A percentile compares a stretch with the other conserved stretches of the same genome.
phyloP scores from a whole-genome alignment of 768 basidiomycete species.

The Tubosaeta sp. region DNA sequence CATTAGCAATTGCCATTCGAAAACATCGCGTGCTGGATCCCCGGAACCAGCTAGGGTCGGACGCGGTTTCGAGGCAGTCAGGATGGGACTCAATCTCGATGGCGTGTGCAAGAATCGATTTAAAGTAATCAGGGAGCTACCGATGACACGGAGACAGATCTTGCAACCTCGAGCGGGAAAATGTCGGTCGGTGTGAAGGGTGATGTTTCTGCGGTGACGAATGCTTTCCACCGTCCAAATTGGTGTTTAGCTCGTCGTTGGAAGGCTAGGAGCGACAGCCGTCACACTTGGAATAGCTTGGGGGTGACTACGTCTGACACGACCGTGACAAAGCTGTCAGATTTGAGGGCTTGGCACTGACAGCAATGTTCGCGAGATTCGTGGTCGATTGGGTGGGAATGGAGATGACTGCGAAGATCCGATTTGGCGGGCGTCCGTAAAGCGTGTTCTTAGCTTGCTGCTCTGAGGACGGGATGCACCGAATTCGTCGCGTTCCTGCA shows the following conservation, averaged over 20 bases:
- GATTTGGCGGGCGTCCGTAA: conserved; percentile 74
- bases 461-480: conserved; percentile 65
- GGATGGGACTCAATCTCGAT: conserved; percentile 33
- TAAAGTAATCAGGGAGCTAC: conserved; percentile 41
- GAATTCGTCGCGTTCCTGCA: conserved; percentile 64
- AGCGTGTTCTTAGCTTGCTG: conserved; percentile 68
- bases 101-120: conserved; percentile 52
- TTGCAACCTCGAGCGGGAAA: conserved; percentile 56
- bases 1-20: conserved; percentile 60
- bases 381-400: conserved; percentile 7
- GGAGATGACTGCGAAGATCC: conserved; percentile 49
- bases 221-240: conserved; percentile 62
- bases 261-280: conserved; percentile 46
- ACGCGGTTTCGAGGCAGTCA: conserved; percentile 36
- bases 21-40: conserved; percentile 41
- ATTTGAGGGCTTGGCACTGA: conserved; percentile 36
- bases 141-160: conserved; percentile 46
- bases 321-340: conserved; percentile 28
- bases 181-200: conserved; percentile 66
- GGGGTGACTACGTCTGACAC: conserved; percentile 27
- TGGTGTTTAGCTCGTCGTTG: conserved; percentile 62
- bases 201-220: conserved; percentile 14
- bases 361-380: conserved; percentile 21
- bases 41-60: conserved; percentile 45
- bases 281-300: conserved; percentile 19